Evolutionary conservation across 2,329 filamentous ascomycete species (phyloP), one percentile per base, ranked within the genome.

Genomic region (Alternaria tenuissima): DNA sequence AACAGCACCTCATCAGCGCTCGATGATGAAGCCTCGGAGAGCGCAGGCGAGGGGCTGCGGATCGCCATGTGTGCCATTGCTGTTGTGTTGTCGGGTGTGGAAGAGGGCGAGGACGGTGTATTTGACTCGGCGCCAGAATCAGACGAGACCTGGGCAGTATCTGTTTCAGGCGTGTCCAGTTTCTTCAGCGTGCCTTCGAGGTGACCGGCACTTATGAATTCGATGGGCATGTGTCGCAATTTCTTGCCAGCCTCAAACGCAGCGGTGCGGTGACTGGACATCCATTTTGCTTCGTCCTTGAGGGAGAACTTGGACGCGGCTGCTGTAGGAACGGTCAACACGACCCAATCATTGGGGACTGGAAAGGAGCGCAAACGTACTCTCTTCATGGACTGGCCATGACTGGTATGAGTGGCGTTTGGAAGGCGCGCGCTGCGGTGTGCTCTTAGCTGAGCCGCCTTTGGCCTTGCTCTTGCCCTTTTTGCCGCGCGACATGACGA

Each of bases 1-100:
- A 79, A 79, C 18, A 79, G 63, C 5, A 92, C 81, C 65, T 97
- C 92, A 48, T 91, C 91, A 69, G 89, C 61, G 28, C 62, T 69
- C 9, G 66, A 71, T 14, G 64, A 71, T 4, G 65, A 70, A 1
- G 63, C 52, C n/a, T 67, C 59, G 5, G 74, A 78, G 4, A 48
- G 55, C 4, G 68, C 62, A 7, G 73, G 73, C 5, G 80, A 82
- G 2, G 79, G 69, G 38, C 73, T 77, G 28, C 80, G 79, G 44
- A 78, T 72, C 0, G 67, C 70, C 71, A 76, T 73, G 3, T 72
- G 61, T 8, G 68, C 73, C 67, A 76, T 75, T 12, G 73, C 69
- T n/a, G 60, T 55, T 18, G 68, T 56, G 44, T 67, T 68, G 52
- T 68, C 67, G 7, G 63, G 63, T 20, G 65, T 47, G 9, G 70